Evolutionary conservation across 2,329 filamentous ascomycete species (phyloP).

Genomic region (Cercospora sp.): DNA sequence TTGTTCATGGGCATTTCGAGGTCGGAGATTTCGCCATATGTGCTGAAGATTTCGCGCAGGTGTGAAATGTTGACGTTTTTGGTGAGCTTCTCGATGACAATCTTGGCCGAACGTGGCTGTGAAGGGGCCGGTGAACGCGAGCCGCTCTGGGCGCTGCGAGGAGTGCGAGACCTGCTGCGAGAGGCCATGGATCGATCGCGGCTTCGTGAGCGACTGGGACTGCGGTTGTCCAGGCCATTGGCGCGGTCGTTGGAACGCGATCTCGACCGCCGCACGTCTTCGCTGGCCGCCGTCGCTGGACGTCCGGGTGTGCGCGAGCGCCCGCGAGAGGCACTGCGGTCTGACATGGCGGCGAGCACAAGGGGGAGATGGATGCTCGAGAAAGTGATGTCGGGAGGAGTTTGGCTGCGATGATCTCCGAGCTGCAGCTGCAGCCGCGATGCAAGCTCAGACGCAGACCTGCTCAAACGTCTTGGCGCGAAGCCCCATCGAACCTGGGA

Average conservation of each 20-base stretch:
- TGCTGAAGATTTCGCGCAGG: constrained; percentile 85
- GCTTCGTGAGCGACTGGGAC: constrained; percentile 34
- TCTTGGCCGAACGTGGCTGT: constrained; percentile 54
- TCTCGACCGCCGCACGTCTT: constrained; percentile 28
- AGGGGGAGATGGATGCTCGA: background rate
- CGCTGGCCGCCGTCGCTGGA: constrained; percentile 18
- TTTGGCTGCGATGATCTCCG: background rate
- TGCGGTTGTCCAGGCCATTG: constrained; percentile 34
- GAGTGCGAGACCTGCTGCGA: constrained; percentile 23
- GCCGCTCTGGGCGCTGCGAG: constrained; percentile 9
- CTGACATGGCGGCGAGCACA: constrained; percentile 16
- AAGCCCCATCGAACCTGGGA: background rate
- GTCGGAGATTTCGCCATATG: constrained; percentile 81
- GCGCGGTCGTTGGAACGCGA: constrained; percentile 37
- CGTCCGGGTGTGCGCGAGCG: constrained; percentile 39
- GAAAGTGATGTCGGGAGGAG: background rate
- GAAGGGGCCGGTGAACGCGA: constrained; percentile 25
- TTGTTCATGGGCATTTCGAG: constrained; percentile 88
- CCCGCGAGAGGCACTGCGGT: constrained; percentile 43
- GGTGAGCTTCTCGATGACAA: constrained; percentile 92
- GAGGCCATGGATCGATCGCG: constrained; percentile 35
- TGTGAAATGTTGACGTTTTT: constrained; percentile 92
- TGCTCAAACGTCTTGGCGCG: background rate
- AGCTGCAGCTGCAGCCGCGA: constrained; percentile 4
- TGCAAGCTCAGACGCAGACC: constrained; percentile 1